Conservation (phyloP, 495 filamentous ascomycete genomes). For the Stereocaulon alpinum region DNA sequence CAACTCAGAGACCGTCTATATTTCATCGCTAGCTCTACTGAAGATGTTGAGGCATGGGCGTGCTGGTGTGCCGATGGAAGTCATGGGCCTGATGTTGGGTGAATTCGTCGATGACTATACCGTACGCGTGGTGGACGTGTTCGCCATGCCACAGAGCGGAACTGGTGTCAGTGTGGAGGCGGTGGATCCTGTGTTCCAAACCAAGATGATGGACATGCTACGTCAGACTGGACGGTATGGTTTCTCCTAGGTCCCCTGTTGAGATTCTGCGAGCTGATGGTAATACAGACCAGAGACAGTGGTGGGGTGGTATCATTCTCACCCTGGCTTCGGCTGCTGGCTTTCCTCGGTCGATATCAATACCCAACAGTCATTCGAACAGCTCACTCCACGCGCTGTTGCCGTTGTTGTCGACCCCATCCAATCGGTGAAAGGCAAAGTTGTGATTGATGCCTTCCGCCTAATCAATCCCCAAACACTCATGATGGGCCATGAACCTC, state of each 20-base stretch:
- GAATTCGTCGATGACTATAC: constrained; percentile 99
- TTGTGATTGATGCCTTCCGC: constrained; percentile 98
- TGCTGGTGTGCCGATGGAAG: constrained; percentile 98
- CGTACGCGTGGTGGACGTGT: constrained; percentile 93
- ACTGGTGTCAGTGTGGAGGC: constrained; percentile 97
- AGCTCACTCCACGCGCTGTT: constrained; percentile 88
- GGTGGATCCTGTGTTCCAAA: constrained; percentile 96
- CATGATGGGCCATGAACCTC: constrained; percentile 96
- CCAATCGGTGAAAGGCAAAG: constrained; percentile 98
- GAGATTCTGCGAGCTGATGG: background rate
- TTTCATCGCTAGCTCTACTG: constrained; percentile 89
- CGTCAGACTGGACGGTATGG: constrained; percentile 64
- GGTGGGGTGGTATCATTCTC: constrained; percentile 98
- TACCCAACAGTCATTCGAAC: constrained; percentile 98
- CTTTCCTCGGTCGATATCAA: constrained; percentile 98
- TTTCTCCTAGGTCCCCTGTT: background rate
- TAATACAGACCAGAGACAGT: constrained; percentile 75
- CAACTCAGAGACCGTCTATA: constrained; percentile 99
- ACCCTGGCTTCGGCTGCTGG: constrained; percentile 99
- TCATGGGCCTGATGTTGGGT: constrained; percentile 98
- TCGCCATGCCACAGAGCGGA: constrained; percentile 99
- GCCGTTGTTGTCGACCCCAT: constrained; percentile 98
- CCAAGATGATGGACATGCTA: constrained; percentile 99
- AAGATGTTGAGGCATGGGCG: constrained; percentile 98
- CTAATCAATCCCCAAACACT: constrained; percentile 98